Percentiles rank a stretch among this genome's conserved stretches.
Conservation (phyloP, 768 basidiomycete species). For the Obba rivulosa region DNA sequence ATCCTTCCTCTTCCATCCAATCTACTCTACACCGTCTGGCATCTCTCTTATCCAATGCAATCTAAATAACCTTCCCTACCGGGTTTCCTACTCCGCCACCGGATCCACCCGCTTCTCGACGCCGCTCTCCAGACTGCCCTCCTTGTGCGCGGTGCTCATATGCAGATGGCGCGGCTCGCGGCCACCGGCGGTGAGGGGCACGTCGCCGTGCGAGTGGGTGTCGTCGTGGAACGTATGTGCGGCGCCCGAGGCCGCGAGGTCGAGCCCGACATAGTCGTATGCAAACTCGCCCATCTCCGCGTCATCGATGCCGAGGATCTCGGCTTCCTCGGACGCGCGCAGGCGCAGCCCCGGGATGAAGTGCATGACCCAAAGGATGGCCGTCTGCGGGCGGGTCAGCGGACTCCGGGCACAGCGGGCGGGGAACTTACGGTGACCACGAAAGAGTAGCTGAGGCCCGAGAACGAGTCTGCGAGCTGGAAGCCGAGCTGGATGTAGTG, state of each 20-base stretch:
- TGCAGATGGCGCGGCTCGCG: constrained; percentile 30
- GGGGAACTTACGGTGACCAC: constrained; percentile 57
- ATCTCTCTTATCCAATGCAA: no score
- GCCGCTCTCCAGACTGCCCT: neutral
- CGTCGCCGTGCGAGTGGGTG: constrained; percentile 26
- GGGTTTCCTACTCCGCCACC: neutral
- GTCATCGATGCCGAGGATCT: constrained; percentile 86
- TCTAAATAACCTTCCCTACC: neutral
- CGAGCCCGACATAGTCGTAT: constrained; percentile 46
- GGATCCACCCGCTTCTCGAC: neutral
- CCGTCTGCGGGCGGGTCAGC: constrained; percentile 38
- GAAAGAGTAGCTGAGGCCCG: constrained; percentile 68
- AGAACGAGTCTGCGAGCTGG: constrained; percentile 71
- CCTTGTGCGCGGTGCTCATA: neutral
- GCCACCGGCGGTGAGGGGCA: constrained; percentile 23
- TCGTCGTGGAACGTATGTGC: constrained; percentile 23
- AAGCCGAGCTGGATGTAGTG: constrained; percentile 80
- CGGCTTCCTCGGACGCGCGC: constrained; percentile 57
- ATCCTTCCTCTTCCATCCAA: no score
- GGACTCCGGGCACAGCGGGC: neutral
- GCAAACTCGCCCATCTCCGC: constrained; percentile 52
- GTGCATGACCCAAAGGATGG: constrained; percentile 88
- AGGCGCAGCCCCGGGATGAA: constrained; percentile 76
- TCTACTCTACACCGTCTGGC: no score
- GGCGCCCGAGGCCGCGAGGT: constrained; percentile 15